These are phyloP conservation scores for Candida glaebosa DNA, from an alignment of 805 yeast genomes.

Conservation along the genomic window DNA sequence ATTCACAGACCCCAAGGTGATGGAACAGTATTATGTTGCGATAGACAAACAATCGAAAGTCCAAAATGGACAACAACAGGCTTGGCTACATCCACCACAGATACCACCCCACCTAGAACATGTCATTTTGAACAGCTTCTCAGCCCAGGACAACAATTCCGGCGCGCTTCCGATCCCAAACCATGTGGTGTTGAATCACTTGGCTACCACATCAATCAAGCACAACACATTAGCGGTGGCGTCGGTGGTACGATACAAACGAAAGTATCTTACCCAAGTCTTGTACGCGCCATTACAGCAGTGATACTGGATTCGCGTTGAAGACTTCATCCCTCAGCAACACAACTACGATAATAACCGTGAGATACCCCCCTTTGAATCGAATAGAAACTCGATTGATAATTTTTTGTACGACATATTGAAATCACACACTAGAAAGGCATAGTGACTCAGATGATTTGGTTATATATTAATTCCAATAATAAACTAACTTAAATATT, in stretches of 20 bases:
- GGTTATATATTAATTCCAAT: no score
- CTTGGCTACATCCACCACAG: slow-evolving; percentile 88
- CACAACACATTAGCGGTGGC: slow-evolving; percentile 94
- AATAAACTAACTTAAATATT: no score
- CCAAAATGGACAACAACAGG: slow-evolving; percentile 52
- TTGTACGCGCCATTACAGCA: slow-evolving; percentile 80
- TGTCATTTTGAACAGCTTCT: slow-evolving; percentile 78
- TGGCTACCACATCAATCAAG: slow-evolving; percentile 93
- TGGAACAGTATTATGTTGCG: slow-evolving; percentile 81
- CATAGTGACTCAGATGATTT: no score
- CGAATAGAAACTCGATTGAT: no score
- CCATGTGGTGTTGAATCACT: slow-evolving; percentile 88
- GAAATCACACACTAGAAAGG: no score
- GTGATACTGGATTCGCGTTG: no score
- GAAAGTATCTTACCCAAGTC: slow-evolving; percentile 88
- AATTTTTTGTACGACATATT: no score
- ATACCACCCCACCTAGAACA: slow-evolving; percentile 95
- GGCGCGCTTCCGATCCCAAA: slow-evolving; percentile 93
- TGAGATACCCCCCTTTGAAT: no score
- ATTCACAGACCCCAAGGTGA: slow-evolving; percentile 79
- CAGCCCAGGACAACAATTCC: slow-evolving; percentile 72
- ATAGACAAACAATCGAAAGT: slow-evolving; percentile 66
- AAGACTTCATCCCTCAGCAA: no score
- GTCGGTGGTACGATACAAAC: slow-evolving; percentile 79
- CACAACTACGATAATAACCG: no score